Conservation (phyloP, 345 rosid species). For the Citrus medica region DNA sequence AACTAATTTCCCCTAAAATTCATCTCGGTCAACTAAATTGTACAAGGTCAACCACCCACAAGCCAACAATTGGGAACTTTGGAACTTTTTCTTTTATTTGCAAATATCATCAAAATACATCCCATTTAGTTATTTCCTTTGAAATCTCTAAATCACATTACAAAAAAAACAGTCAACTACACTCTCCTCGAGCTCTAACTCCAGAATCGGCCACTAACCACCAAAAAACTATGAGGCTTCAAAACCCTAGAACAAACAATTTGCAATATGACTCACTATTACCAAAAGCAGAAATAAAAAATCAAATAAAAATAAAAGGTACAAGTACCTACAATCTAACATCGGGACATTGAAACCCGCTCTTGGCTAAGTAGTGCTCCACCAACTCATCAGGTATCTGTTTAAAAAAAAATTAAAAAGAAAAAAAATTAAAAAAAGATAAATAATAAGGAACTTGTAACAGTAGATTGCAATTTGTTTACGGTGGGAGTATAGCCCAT, state of each 20-base stretch:
- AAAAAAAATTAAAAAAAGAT: neutral
- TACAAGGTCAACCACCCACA: neutral
- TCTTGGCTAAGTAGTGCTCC: conserved; percentile 91
- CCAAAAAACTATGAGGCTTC: neutral
- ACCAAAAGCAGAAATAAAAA: neutral
- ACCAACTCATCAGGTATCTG: conserved; percentile 98
- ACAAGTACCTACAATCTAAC: conserved; percentile 83
- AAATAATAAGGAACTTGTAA: neutral
- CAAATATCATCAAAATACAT: neutral
- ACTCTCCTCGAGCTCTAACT: neutral
- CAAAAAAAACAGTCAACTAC: neutral
- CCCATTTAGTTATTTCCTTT: neutral
- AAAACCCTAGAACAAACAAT: neutral
- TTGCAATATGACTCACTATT: neutral
- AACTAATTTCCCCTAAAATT: neutral
- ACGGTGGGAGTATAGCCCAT: conserved; percentile 92
- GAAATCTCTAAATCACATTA: neutral
- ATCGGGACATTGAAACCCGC: conserved; percentile 96
- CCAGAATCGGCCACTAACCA: no score
- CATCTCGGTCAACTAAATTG: neutral
- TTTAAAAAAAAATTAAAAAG: neutral
- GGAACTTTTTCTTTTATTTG: neutral
- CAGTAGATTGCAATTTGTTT: neutral
- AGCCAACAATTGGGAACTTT: neutral
- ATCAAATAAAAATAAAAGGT: neutral